Evolutionary conservation across 2,329 filamentous ascomycete species (phyloP), one percentile per base, ranked within the genome.

Genomic region (Massarina eburnea): DNA sequence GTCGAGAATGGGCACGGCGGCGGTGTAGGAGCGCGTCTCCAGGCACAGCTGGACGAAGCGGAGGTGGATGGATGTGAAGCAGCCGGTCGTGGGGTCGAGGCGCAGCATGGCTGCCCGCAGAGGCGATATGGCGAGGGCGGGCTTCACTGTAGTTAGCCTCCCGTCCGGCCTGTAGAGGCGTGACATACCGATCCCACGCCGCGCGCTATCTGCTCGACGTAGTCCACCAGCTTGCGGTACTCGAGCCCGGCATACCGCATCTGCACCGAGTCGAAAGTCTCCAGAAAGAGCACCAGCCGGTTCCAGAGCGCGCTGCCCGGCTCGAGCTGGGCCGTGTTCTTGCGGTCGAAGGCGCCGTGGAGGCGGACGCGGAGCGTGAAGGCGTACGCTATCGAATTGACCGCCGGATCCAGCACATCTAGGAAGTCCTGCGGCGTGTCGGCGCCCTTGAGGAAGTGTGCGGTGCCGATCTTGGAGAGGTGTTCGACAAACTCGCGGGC

Each of bases 61-160:
- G 29, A 85, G 66, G 57, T 90, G 86, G 21, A 76, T 76, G 4
- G 79, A 79, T 4, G 86, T 90, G 55, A 90, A 82, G 41, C 86
- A 80, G 39, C 80, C 80, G 21, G 80, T 82, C 10, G 78, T 78
- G 1, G 86, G 84, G 54, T 91, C 86, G 45, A 91, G 73, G 43
- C 80, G 80, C 10, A 84, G 70, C 52, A 91, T 77, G 3, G 83
- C 84, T 58, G 70, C 66, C 43, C 71, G 66, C 24, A 77, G 67
- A 4, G 70, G 65, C 10, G 63, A 59, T 40, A 76, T 63, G 26
- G 67, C 68, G 15, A 67, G 49, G 20, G 55, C 54, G n/a, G 65
- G 61, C 69, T 72, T 38, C 8, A 8, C 3, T 12, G n/a, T 26
- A 29, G 27, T 58, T 39, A 59, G 52, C 17, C 18, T 8, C 27